Evolutionary conservation across 805 yeast genomes (phyloP).

Genomic region (Metschnikowia santaceciliae): DNA sequence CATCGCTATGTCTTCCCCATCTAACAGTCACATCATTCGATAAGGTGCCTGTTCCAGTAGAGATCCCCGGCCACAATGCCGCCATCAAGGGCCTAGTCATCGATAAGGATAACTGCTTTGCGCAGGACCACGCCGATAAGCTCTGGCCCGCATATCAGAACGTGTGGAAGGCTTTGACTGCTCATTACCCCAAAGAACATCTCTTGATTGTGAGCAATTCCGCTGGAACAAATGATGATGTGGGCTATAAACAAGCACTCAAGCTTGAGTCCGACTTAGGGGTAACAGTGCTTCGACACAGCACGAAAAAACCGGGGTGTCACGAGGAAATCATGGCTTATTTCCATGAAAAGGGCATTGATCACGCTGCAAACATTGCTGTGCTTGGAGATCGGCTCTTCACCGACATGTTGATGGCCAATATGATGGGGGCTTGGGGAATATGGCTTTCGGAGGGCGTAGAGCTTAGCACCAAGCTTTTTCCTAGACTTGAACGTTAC

Average conservation of each 20-base stretch:
- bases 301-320: constrained; percentile 82
- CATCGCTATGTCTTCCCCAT: constrained; percentile 70
- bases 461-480: constrained; percentile 43
- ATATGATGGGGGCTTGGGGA: constrained; percentile 82
- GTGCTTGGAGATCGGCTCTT: constrained; percentile 88
- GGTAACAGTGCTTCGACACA: constrained; percentile 63
- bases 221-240: constrained; percentile 85
- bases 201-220: constrained; percentile 84
- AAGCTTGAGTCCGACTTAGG: constrained; percentile 62
- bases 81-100: constrained; percentile 72
- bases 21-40: constrained; percentile 52
- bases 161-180: constrained; percentile 52
- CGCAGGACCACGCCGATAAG: constrained; percentile 71
- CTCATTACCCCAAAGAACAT: constrained; percentile 57
- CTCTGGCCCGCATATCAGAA: constrained; percentile 71
- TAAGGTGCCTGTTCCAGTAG: constrained; percentile 53
- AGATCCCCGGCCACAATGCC: constrained; percentile 25
- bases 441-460: constrained; percentile 86
- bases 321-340: constrained; percentile 61
- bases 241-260: constrained; percentile 53
- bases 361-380: constrained; percentile 59
- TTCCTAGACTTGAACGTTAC: constrained; percentile 52
- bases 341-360: constrained; percentile 44
- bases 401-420: constrained; percentile 93
- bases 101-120: constrained; percentile 95